These are phyloP conservation scores for Saccharum officinarum DNA, from an alignment of 176 grass and related monocot species.

Conservation along the genomic window DNA sequence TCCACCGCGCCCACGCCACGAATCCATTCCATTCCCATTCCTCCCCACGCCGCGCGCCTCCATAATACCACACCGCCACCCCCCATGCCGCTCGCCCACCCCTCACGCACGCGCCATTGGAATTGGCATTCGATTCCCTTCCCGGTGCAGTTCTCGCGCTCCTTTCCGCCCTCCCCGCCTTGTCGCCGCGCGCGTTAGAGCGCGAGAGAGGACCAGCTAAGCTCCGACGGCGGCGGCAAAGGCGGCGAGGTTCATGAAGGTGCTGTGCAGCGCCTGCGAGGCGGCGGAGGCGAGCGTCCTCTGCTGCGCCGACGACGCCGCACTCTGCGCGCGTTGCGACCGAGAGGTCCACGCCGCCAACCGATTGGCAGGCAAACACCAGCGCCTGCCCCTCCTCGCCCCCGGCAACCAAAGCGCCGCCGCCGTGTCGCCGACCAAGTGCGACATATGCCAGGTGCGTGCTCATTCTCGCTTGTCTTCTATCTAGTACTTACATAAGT, in stretches of 20 bases:
- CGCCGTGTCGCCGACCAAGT: constrained; percentile 49
- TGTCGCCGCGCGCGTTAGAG: too few species aligned
- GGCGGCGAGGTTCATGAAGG: constrained; percentile 49
- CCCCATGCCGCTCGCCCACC: neutral
- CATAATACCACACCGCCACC: constrained; percentile 43
- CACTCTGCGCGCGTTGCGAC: constrained; percentile 71
- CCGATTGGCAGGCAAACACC: constrained; percentile 76
- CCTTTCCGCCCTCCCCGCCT: neutral
- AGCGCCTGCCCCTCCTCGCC: constrained; percentile 59
- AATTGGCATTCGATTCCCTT: neutral
- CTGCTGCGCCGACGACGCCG: constrained; percentile 90
- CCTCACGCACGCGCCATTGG: neutral
- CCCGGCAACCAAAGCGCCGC: constrained; percentile 1
- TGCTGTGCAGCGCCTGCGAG: constrained; percentile 86
- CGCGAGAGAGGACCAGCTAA: neutral
- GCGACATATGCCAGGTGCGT: constrained; percentile 78
- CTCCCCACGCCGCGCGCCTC: constrained; percentile 9
- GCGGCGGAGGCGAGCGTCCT: constrained; percentile 79
- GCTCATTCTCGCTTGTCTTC: neutral
- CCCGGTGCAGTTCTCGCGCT: neutral
- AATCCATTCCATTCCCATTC: constrained; percentile 53
- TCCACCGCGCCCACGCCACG: constrained; percentile 47
- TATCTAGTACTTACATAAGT: too few species aligned
- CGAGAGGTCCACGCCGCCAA: constrained; percentile 77
- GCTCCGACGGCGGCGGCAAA: neutral